Base-by-base conservation (phyloP, 169 alveolate genomes). In the Eimeria tenella region DNA sequence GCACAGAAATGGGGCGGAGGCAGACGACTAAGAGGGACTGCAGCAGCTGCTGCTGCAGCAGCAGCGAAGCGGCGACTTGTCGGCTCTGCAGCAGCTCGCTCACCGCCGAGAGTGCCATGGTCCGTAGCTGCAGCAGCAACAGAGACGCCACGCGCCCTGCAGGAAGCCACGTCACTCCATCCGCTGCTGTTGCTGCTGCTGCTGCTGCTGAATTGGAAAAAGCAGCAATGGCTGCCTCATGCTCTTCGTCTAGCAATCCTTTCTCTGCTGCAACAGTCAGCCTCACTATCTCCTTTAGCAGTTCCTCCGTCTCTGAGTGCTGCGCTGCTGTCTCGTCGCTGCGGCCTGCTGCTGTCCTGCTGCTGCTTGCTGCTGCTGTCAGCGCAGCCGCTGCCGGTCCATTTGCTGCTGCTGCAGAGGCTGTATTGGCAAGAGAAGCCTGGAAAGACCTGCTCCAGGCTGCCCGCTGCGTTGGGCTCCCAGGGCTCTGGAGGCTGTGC, bases 61-160 rank as follows among this genome's bases (percentile, higher is more conserved):
- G 77, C 84, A 90, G 74, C 5, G 79, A 82, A 19, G 81, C 82
- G n/a, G 75, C 94, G 25, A 90, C 94, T 4, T 58, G 94, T 5
- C 75, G 81, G 31, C 89, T 73, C 83, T 87, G 94, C 55, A 95
- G 63, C 90, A 86, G 23, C 87, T 91, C 95, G 31, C 91, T 93
- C 5, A 86, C 79, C 5, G 96, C 96, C 1, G 95, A 60, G 25
- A 93, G 17, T n/a, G 95, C 89, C 79, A 89, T 75, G 4, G 94
- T 95, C 50, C 94, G 92, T 58, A 88, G 77, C 77, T 93, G 94
- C 93, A 58, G 77, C 95, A 77, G 94, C 70, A 93, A 58, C 71
- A 74, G 11, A 0, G 94, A 58, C 0, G 94, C 94, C 63, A 49
- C 90, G 21, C 74, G 83, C 31, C 55, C 58, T 50, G 86, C 83